Evolutionary conservation across 2,329 filamentous ascomycete species (phyloP).

Genomic region (Sordariomycetes sp.): DNA sequence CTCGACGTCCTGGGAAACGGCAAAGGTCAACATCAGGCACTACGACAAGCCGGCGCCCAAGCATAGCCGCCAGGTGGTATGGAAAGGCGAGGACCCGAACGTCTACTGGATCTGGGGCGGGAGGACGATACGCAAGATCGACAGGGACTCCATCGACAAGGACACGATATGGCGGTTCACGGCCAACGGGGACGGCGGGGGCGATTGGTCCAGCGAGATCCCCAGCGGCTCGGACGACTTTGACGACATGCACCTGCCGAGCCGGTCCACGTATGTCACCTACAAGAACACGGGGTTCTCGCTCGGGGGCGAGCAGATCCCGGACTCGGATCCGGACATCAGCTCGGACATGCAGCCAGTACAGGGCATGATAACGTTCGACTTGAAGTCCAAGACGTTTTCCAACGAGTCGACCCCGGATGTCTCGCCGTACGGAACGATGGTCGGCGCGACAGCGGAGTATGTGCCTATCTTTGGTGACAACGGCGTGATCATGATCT

Average conservation of each 20-base stretch:
- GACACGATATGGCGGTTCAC: constrained; percentile 8
- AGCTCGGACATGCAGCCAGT: not conserved
- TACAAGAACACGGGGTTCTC: not conserved
- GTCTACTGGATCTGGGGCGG: constrained; percentile 9
- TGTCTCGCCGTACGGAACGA: constrained; percentile 5
- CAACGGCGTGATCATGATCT: constrained; percentile 6
- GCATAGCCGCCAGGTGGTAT: constrained; percentile 4
- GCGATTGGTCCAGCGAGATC: constrained; percentile 4
- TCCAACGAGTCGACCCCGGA: constrained; percentile 4
- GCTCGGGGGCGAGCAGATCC: not conserved
- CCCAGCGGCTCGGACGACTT: constrained; percentile 5
- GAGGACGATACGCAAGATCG: not conserved
- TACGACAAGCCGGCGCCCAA: constrained; percentile 2
- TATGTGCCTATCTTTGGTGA: constrained; percentile 7
- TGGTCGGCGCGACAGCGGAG: constrained; percentile 2
- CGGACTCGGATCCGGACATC: not conserved
- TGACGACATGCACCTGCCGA: not conserved
- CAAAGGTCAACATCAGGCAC: constrained; percentile 2
- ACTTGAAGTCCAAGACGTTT: not conserved
- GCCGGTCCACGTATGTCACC: not conserved
- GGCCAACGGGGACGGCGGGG: constrained; percentile 6
- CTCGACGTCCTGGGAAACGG: constrained; percentile 6
- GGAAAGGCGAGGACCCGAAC: not conserved
- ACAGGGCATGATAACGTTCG: not conserved
- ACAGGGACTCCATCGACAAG: not conserved